phyloP scores from a whole-genome alignment of 169 alveolate genomes.

The Hepatocystis sp. region DNA sequence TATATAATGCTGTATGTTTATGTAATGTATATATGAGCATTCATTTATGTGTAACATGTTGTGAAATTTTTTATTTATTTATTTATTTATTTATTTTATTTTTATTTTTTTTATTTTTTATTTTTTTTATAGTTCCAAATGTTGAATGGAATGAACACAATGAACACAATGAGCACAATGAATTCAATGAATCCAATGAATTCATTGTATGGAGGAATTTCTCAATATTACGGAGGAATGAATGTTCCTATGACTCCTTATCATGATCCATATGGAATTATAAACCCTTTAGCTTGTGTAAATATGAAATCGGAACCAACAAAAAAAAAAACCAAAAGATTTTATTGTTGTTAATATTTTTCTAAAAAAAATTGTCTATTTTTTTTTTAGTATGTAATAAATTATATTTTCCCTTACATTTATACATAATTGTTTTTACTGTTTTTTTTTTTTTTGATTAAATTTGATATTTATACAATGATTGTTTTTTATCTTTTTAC shows the following conservation, averaged over 20 bases:
- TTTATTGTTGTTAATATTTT: constrained; percentile 53
- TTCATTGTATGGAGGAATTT: constrained; percentile 69
- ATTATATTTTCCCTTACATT: background rate
- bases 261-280: constrained; percentile 74
- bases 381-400: constrained; percentile 1
- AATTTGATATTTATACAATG: constrained; percentile 3
- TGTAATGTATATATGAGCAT: background rate
- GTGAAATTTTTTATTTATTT: background rate
- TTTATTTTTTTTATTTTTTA: constrained; percentile 12
- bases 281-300: constrained; percentile 73
- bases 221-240: constrained; percentile 73
- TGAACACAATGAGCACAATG: too few species aligned
- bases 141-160: constrained; percentile 65
- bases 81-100: constrained; percentile 4
- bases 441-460: constrained; percentile 5
- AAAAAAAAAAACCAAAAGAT: constrained; percentile 45
- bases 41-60: background rate
- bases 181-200: too few species aligned
- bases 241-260: constrained; percentile 71
- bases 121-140: constrained; percentile 36
- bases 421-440: background rate
- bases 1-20: too few species aligned
- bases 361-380: constrained; percentile 2
- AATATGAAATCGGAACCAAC: constrained; percentile 18
- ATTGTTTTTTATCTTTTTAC: background rate